Evolutionary conservation across 768 basidiomycete species (phyloP).

Genomic region (Boletus subparvulus): DNA sequence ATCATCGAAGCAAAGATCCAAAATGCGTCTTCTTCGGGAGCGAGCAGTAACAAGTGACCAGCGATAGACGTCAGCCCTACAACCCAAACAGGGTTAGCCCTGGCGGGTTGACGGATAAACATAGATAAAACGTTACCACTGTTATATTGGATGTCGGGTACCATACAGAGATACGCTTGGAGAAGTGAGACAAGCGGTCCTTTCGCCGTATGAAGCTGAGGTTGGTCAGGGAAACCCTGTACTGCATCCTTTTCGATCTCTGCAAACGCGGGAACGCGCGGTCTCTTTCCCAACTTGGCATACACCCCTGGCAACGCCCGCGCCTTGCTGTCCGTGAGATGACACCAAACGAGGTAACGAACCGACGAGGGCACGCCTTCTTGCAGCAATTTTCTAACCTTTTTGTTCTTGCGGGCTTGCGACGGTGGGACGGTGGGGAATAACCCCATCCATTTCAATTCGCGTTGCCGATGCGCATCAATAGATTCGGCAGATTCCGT

Average conservation of each 20-base stretch:
- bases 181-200: constrained; percentile 57
- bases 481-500: constrained; percentile 29
- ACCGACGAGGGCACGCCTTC: constrained; percentile 85
- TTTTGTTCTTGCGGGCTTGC: constrained; percentile 76
- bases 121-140: constrained; percentile 43
- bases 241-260: constrained; percentile 62
- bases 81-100: neutral
- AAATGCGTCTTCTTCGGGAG: constrained; percentile 87
- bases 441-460: constrained; percentile 71
- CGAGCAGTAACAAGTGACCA: constrained; percentile 68
- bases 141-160: constrained; percentile 73
- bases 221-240: constrained; percentile 54
- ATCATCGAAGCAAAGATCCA: constrained; percentile 89
- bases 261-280: constrained; percentile 44
- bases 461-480: constrained; percentile 71
- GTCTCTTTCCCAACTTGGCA: constrained; percentile 56
- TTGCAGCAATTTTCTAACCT: constrained; percentile 66
- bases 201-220: constrained; percentile 55
- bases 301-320: constrained; percentile 70
- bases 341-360: constrained; percentile 81
- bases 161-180: constrained; percentile 82
- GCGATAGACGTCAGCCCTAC: constrained; percentile 68
- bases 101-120: neutral
- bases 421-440: constrained; percentile 56
- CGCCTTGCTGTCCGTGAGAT: constrained; percentile 74